These are phyloP conservation scores for Earliella scabrosa DNA, from an alignment of 1,284 basidiomycete species.

Conservation along the genomic window DNA sequence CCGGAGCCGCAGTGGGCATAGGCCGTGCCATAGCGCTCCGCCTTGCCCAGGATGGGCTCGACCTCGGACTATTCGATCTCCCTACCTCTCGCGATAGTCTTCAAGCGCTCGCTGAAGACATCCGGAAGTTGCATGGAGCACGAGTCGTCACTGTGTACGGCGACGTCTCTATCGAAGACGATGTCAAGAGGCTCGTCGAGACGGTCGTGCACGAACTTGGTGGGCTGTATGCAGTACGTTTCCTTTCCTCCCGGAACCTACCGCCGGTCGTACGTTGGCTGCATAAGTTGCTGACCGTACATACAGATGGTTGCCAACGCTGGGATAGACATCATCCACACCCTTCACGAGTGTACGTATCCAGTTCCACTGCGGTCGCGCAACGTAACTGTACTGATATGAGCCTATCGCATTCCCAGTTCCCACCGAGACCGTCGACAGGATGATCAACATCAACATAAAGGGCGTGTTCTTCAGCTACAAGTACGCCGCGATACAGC, in stretches of 20 bases:
- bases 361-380: neutral
- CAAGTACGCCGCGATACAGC: slow-evolving; percentile 35
- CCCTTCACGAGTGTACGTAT: slow-evolving; percentile 18
- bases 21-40: slow-evolving; percentile 32
- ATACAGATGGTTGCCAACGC: slow-evolving; percentile 39
- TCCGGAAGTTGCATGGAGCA: slow-evolving; percentile 20
- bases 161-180: slow-evolving; percentile 35
- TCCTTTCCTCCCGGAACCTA: too few relatives aligned
- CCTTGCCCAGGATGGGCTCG: slow-evolving; percentile 34
- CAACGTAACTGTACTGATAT: neutral
- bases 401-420: neutral
- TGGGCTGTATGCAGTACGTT: slow-evolving; percentile 25
- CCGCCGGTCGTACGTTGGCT: neutral
- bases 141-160: slow-evolving; percentile 28
- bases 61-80: slow-evolving; percentile 35
- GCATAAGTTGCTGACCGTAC: too few relatives aligned
- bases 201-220: slow-evolving; percentile 33
- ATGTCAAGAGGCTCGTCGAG: slow-evolving; percentile 34
- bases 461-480: slow-evolving; percentile 35
- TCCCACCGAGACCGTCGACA: slow-evolving; percentile 24
- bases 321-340: slow-evolving; percentile 26
- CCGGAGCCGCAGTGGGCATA: slow-evolving; percentile 27
- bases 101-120: slow-evolving; percentile 22
- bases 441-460: slow-evolving; percentile 29
- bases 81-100: slow-evolving; percentile 25